Conservation (phyloP, 2,329 filamentous ascomycete species). For the Aquanectria penicillioides region DNA sequence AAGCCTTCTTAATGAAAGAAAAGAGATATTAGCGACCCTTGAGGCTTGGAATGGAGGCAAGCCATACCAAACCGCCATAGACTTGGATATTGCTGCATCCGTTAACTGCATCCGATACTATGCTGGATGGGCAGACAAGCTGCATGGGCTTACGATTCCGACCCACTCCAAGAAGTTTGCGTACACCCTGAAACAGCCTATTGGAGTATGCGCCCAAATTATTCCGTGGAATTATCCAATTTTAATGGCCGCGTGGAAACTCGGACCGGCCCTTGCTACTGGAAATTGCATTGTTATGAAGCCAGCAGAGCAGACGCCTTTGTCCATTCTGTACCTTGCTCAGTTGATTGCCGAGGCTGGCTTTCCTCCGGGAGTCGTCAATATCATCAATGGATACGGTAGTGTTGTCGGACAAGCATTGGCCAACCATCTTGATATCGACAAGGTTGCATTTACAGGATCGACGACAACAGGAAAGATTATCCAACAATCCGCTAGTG, state of each 20-base stretch:
- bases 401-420: constrained; percentile 73
- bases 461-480: constrained; percentile 75
- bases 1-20: neutral
- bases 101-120: constrained; percentile 69
- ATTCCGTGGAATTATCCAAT: constrained; percentile 79
- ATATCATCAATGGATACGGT: constrained; percentile 77
- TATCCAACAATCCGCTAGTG: constrained; percentile 75
- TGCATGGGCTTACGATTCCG: constrained; percentile 78
- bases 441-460: constrained; percentile 83
- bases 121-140: neutral
- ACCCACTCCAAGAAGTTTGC: constrained; percentile 74
- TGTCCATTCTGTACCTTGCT: constrained; percentile 71
- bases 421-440: constrained; percentile 71
- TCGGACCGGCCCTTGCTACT: constrained; percentile 73
- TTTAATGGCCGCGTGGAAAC: constrained; percentile 67
- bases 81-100: constrained; percentile 39
- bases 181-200: constrained; percentile 77
- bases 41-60: neutral
- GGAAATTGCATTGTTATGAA: constrained; percentile 72
- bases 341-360: constrained; percentile 75
- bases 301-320: constrained; percentile 73
- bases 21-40: neutral
- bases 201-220: constrained; percentile 78
- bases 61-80: neutral
- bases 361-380: constrained; percentile 80